Conservation (phyloP, 108 stramenopile species). For the Bacterosira constricta region DNA sequence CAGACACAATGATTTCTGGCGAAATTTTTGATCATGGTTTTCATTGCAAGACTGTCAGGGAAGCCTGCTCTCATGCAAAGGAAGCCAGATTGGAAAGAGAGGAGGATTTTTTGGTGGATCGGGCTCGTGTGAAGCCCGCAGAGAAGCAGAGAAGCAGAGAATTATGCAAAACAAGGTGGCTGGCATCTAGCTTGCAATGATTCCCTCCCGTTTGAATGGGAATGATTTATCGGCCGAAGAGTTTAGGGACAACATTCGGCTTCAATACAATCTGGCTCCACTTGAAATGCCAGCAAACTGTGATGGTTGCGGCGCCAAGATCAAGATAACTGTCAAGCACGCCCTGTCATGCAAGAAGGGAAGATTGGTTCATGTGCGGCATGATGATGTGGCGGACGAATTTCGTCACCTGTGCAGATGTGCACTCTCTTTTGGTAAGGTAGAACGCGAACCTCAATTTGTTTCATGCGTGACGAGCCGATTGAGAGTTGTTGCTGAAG, state of each 20-base stretch:
- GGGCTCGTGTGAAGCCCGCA: too few relatives aligned
- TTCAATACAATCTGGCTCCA: slow-evolving; percentile 7
- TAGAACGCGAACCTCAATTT: neutral
- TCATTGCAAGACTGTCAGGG: too few relatives aligned
- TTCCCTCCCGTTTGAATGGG: too few relatives aligned
- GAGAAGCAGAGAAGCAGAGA: too few relatives aligned
- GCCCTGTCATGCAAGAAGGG: neutral
- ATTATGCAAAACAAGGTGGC: too few relatives aligned
- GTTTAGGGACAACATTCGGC: slow-evolving; percentile 26
- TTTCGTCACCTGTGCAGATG: slow-evolving; percentile 15
- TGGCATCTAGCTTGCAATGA: too few relatives aligned
- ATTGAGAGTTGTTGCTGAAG: neutral
- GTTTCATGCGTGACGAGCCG: neutral
- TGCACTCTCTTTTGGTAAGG: neutral
- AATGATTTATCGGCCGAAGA: slow-evolving; percentile 20
- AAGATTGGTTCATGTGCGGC: neutral
- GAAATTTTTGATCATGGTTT: too few relatives aligned
- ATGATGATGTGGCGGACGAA: slow-evolving; percentile 18
- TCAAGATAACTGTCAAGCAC: slow-evolving; percentile 13
- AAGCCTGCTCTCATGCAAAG: too few relatives aligned
- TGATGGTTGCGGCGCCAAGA: slow-evolving; percentile 18
- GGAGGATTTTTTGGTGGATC: too few relatives aligned
- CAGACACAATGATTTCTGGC: too few relatives aligned
- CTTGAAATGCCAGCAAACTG: neutral
- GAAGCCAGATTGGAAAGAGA: too few relatives aligned